Evolutionary conservation across 306 rosid species (phyloP), one percentile per base, ranked within the genome.

Genomic region (Quercus rubra): DNA sequence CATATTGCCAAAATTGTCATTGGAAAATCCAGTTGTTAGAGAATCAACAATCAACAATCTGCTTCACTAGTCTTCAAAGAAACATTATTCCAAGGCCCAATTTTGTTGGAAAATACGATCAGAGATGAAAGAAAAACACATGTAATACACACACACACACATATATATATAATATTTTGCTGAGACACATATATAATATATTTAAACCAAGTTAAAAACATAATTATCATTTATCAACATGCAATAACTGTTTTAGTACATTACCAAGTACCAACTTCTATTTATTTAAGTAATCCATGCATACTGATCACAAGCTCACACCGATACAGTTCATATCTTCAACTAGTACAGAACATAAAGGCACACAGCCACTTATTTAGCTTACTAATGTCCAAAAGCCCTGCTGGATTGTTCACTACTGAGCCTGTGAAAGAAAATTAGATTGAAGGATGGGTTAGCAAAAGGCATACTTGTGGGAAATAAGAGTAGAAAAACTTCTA

Each of bases 381-480:
- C 27, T 33, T 18, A 2, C 19, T 17, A 2, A 19, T 4, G 70
- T 67, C 78, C 70, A 69, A 30, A 56, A 63, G 46, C 46, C 70
- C 55, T n/a, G 46, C 74, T 41, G 55, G 62, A 77, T 49, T 41
- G 28, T 85, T 87, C 80, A 85, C 79, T 76, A 82, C 52, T 85
- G 83, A 70, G 82, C 71, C 91, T 89, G 88, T 84, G 81, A 17
- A 14, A 28, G 31, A 64, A 70, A 35, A 58, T 17, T 6, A 18
- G 3, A 18, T 67, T 67, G 6, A 31, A 31, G 13, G 8, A 33
- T 12, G 71, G 52, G 27, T 67, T 21, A 68, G 18, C 38, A 20
- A 25, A 52, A 66, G 63, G 51, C 59, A 52, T 33, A 58, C 15
- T 11, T 3, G 17, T 6, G 10, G 43, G 10, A 38, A 1, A 38